Percentiles rank a stretch among this genome's conserved stretches.
phyloP scores from a whole-genome alignment of 192 early-diverging fungal genomes.

The Backusella australiensis region DNA sequence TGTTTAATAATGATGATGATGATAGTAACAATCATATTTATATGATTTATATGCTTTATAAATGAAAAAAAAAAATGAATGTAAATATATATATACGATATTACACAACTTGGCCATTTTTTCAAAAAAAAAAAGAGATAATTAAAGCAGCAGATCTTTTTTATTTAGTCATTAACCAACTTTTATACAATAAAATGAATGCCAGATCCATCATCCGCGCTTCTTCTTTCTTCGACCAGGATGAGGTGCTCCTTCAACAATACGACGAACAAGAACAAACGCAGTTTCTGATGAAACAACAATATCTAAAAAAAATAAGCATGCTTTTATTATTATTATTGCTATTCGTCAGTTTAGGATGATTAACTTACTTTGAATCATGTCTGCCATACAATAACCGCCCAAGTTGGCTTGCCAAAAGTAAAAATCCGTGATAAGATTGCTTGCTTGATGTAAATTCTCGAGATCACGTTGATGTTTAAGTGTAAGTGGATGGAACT shows the following conservation, averaged over 20 bases:
- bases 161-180: background rate
- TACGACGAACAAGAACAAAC: constrained; percentile 28
- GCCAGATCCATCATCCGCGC: constrained; percentile 7
- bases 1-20: constrained; percentile 52
- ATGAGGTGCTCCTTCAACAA: constrained; percentile 36
- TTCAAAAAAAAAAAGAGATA: background rate
- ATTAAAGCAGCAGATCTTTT: constrained; percentile 7
- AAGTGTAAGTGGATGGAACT: constrained; percentile 33
- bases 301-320: constrained; percentile 10
- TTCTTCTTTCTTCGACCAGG: constrained; percentile 34
- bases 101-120: background rate
- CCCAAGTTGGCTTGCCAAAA: constrained; percentile 39
- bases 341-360: background rate
- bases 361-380: constrained; percentile 31
- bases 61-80: background rate
- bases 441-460: constrained; percentile 32
- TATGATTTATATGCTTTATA: background rate
- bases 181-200: background rate
- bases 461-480: constrained; percentile 40
- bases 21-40: too few species aligned
- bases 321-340: background rate
- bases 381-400: constrained; percentile 39
- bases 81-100: background rate
- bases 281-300: constrained; percentile 26
- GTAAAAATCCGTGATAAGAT: constrained; percentile 27